Evolutionary conservation across 805 yeast genomes (phyloP).

Genomic region (Wickerhamomyces silvicola): DNA sequence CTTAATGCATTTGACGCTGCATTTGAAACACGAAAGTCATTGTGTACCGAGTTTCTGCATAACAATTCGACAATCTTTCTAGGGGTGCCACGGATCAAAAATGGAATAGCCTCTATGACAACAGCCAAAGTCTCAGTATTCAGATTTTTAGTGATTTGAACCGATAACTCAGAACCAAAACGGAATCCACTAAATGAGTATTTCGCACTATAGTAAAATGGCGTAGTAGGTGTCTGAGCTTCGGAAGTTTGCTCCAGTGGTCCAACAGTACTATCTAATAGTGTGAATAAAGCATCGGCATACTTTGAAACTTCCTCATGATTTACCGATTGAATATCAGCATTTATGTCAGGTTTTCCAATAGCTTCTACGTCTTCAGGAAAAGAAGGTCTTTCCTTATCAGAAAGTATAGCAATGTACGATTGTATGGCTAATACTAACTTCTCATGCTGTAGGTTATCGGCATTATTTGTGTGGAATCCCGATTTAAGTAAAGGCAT

Average conservation of each 20-base stretch:
- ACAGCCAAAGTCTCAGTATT: conserved; percentile 62
- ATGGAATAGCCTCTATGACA: conserved; percentile 67
- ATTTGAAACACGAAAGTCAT: conserved; percentile 50
- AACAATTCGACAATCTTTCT: conserved; percentile 67
- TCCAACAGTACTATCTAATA: conserved; percentile 59
- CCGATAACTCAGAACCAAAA: conserved; percentile 36
- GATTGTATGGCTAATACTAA: conserved; percentile 63
- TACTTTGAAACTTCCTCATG: conserved; percentile 69
- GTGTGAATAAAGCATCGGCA: conserved; percentile 46
- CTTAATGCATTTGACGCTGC: conserved; percentile 62
- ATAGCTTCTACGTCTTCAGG: conserved; percentile 42
- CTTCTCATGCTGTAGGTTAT: conserved; percentile 62
- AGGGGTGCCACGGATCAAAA: conserved; percentile 55
- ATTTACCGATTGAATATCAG: conserved; percentile 25
- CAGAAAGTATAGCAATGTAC: conserved; percentile 65
- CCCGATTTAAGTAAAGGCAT: conserved; percentile 60
- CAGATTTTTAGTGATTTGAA: conserved; percentile 28
- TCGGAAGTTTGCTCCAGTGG: conserved; percentile 24
- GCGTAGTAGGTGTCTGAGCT: conserved; percentile 25
- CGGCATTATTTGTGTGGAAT: conserved; percentile 53
- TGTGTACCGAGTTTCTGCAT: conserved; percentile 70
- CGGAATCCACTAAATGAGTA: conserved; percentile 31
- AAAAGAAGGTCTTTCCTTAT: conserved; percentile 64
- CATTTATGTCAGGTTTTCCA: conserved; percentile 26
- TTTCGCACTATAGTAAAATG: conserved; percentile 26